Conservation (phyloP, 768 basidiomycete species). For the Rhodocollybia butyracea region DNA sequence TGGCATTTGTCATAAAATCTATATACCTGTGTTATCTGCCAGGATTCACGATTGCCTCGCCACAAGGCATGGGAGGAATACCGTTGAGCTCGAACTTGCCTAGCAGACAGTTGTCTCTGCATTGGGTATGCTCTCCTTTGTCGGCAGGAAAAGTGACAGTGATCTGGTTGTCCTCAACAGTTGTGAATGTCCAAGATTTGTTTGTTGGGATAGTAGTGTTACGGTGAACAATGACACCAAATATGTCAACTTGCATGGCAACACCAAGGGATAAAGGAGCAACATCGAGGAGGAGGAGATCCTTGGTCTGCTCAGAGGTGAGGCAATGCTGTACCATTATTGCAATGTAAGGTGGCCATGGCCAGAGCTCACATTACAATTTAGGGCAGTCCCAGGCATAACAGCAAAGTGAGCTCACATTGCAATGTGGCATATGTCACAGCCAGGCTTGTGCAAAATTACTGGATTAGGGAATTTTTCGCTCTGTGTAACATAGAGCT, state of each 20-base stretch:
- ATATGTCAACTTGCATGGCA: conserved; percentile 99
- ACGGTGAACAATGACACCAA: conserved; percentile 98
- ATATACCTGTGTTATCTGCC: conserved; percentile 98
- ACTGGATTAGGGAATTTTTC: too few species aligned
- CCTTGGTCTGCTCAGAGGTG: conserved; percentile 97
- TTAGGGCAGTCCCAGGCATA: too few species aligned
- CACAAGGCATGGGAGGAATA: conserved; percentile 98
- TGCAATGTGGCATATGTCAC: too few species aligned
- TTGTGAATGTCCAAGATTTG: conserved; percentile 98
- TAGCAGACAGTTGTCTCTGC: conserved; percentile 97
- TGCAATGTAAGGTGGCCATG: too few species aligned
- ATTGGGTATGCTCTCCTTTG: too few species aligned
- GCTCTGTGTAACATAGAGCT: too few species aligned
- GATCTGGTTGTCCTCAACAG: conserved; percentile 99
- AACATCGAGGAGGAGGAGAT: conserved; percentile 97
- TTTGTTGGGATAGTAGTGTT: conserved; percentile 99
- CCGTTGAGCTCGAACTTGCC: conserved; percentile 99
- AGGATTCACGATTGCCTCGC: conserved; percentile 96
- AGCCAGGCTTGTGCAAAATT: too few species aligned
- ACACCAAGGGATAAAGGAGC: conserved; percentile 98
- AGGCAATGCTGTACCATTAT: too few species aligned
- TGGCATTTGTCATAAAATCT: conserved; percentile 99
- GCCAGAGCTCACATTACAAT: too few species aligned
- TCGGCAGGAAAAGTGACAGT: conserved; percentile 99
- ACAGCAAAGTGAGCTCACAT: too few species aligned